Percentiles rank a stretch among this genome's conserved stretches.
phyloP scores from a whole-genome alignment of 1,139 yeast genomes.

The Citeromyces siamensis region DNA sequence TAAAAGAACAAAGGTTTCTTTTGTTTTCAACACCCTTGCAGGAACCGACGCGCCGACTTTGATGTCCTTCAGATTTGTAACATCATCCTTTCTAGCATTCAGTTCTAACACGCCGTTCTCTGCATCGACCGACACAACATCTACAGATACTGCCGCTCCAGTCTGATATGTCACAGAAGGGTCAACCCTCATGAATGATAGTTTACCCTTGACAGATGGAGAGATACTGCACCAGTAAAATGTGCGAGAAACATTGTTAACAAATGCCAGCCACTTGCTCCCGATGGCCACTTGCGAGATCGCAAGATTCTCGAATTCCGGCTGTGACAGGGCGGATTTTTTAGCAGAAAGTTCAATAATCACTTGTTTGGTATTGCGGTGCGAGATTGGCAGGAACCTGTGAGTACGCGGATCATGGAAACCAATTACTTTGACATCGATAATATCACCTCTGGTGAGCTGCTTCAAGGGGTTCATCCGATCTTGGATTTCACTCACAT shows the following conservation, averaged over 20 bases:
- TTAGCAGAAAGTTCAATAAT: constrained; percentile 58
- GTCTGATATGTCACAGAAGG: constrained; percentile 48
- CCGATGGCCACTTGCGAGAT: constrained; percentile 31
- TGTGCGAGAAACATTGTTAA: constrained; percentile 40
- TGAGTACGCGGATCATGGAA: constrained; percentile 65
- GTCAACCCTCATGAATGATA: constrained; percentile 54
- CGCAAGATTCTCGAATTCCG: constrained; percentile 18
- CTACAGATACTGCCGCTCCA: constrained; percentile 58
- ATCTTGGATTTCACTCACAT: constrained; percentile 43
- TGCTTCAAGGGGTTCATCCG: constrained; percentile 43
- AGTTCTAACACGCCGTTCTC: constrained; percentile 40
- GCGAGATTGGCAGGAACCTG: constrained; percentile 57
- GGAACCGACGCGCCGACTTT: constrained; percentile 49
- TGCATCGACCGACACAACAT: constrained; percentile 39
- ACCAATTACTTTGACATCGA: constrained; percentile 65
- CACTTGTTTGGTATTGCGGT: constrained; percentile 39
- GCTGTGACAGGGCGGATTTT: constrained; percentile 23
- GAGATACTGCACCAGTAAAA: constrained; percentile 59
- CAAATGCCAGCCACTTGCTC: constrained; percentile 31
- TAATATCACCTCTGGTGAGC: constrained; percentile 44
- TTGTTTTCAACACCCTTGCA: constrained; percentile 52
- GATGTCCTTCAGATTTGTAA: constrained; percentile 36
- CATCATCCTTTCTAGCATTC: constrained; percentile 31
- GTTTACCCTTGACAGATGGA: constrained; percentile 56
- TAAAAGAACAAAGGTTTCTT: constrained; percentile 50